phyloP scores from a whole-genome alignment of 2,329 filamentous ascomycete species.

The Xylaria sp. region DNA sequence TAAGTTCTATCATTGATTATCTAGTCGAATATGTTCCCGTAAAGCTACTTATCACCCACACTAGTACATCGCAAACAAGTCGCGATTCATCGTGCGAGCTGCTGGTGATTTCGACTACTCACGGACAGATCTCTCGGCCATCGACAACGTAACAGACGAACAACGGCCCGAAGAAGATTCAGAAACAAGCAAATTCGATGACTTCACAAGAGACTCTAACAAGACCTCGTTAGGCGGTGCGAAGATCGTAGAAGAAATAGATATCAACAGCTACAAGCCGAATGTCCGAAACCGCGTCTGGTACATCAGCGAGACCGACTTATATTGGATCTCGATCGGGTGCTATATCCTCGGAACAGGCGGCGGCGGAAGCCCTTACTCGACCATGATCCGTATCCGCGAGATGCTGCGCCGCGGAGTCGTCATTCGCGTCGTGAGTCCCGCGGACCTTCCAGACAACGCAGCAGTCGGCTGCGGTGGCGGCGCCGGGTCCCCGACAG shows the following conservation, averaged over 20 bases:
- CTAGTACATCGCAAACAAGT: slow-evolving; percentile 64
- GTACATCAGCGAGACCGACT: slow-evolving; percentile 68
- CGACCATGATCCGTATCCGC: slow-evolving; percentile 62
- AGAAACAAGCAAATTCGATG: slow-evolving; percentile 44
- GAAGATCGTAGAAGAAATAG: slow-evolving; percentile 41
- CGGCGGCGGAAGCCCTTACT: slow-evolving; percentile 67
- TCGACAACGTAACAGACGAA: slow-evolving; percentile 30
- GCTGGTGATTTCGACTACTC: slow-evolving; percentile 67
- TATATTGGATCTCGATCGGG: slow-evolving; percentile 66
- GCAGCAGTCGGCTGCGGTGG: slow-evolving; percentile 67
- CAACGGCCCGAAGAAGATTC: slow-evolving; percentile 24
- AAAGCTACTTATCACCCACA: neutral
- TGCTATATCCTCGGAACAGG: slow-evolving; percentile 72
- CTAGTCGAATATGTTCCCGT: neutral
- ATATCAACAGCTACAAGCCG: slow-evolving; percentile 58
- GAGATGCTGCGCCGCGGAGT: slow-evolving; percentile 63
- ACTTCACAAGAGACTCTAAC: slow-evolving; percentile 17
- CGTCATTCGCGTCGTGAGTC: slow-evolving; percentile 62
- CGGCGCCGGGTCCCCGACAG: slow-evolving; percentile 68
- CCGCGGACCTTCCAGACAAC: slow-evolving; percentile 61
- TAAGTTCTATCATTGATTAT: slow-evolving; percentile 40
- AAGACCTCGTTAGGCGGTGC: slow-evolving; percentile 31
- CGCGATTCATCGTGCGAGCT: slow-evolving; percentile 67
- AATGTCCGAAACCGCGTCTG: slow-evolving; percentile 63
- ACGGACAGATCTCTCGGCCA: slow-evolving; percentile 45